Percentiles rank a stretch among this genome's conserved stretches.
These are phyloP conservation scores for Aspergillus mulundensis DNA, from an alignment of 495 filamentous ascomycete genomes.

Conservation along the genomic window DNA sequence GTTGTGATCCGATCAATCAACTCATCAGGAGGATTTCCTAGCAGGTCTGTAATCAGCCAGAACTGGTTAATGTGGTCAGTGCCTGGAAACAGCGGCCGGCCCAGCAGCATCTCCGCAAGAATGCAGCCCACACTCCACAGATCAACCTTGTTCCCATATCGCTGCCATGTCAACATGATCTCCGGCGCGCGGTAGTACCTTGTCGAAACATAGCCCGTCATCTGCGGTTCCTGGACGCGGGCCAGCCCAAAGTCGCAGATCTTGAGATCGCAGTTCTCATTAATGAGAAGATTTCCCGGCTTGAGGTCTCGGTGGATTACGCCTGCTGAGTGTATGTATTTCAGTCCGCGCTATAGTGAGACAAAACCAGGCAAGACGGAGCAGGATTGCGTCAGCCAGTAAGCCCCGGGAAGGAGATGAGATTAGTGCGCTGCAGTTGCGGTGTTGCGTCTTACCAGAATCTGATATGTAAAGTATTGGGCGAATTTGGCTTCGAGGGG, in stretches of 20 bases:
- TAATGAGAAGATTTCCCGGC: slow-evolving; percentile 96
- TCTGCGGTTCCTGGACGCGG: slow-evolving; percentile 96
- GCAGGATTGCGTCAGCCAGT: slow-evolving; percentile 1
- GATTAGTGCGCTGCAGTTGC: not conserved
- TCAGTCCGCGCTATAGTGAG: slow-evolving; percentile 73
- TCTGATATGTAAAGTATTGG: slow-evolving; percentile 98
- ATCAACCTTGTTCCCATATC: slow-evolving; percentile 97
- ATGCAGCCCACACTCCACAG: slow-evolving; percentile 99
- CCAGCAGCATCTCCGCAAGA: slow-evolving; percentile 97
- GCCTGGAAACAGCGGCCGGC: slow-evolving; percentile 94
- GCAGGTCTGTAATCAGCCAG: slow-evolving; percentile 94
- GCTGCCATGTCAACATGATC: slow-evolving; percentile 99
- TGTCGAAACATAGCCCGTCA: slow-evolving; percentile 99
- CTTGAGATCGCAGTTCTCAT: slow-evolving; percentile 98
- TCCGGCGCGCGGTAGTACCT: slow-evolving; percentile 97
- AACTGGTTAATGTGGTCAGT: slow-evolving; percentile 99
- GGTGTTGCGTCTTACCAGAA: slow-evolving; percentile 57
- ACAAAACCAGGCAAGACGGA: not conserved
- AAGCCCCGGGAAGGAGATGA: not conserved
- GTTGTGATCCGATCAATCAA: slow-evolving; percentile 97
- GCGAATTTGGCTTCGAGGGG: slow-evolving; percentile 98
- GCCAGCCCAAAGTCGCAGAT: slow-evolving; percentile 98
- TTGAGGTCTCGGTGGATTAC: slow-evolving; percentile 97
- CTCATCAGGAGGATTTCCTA: slow-evolving; percentile 94
- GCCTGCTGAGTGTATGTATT: slow-evolving; percentile 98